Base-by-base conservation (phyloP, 805 yeast species). In the Maudiozyma bulderi region DNA sequence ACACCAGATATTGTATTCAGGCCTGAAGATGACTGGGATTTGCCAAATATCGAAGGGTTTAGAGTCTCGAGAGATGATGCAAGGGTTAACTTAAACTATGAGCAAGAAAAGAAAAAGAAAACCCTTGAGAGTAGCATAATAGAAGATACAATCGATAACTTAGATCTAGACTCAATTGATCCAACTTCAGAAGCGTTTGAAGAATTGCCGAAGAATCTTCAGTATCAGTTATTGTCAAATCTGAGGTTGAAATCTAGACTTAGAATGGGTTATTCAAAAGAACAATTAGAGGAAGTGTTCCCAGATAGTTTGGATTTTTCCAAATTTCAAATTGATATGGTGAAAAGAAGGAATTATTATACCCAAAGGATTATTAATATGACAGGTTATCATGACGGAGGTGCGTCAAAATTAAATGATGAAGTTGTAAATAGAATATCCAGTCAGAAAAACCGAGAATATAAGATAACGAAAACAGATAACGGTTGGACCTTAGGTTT, bases 251-350 rank as follows among this genome's bases (percentile, higher is more conserved):
- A 88, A 52, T 90, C 97, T 0, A 71, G 99, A 50, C 74, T 93
- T 62, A 80, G 99, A 69, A 83, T 93, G 95, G 99, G 99, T 1
- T 90, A 86, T 60, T 74, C 91, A 0, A 86, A 89, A 50, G 89
- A 86, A n/a, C 97, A 93, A 59, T 71, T 93, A 35, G 86, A 86
- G 54, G 70, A 77, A 5, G 69, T 88, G 48, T 93, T 91, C 57
- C 95, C 96, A 0, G 74, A 86, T 58, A 80, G 90, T 47, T 75
- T 86, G 78, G 96, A 89, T 52, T 93, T 93, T 59, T 89, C 97
- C 14, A 82, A 77, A 57, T 93, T 93, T 64, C 99, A 93, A 64
- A 86, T 93, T 52, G 81, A 86, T 57, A 86, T 91, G 78, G 98
- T 93, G 0, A 85, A 87, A 56, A 88, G 88, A 62, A 74, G 99